These are phyloP conservation scores for Talaromyces sp. DNA, from an alignment of 2,329 filamentous ascomycete species.

Conservation along the genomic window DNA sequence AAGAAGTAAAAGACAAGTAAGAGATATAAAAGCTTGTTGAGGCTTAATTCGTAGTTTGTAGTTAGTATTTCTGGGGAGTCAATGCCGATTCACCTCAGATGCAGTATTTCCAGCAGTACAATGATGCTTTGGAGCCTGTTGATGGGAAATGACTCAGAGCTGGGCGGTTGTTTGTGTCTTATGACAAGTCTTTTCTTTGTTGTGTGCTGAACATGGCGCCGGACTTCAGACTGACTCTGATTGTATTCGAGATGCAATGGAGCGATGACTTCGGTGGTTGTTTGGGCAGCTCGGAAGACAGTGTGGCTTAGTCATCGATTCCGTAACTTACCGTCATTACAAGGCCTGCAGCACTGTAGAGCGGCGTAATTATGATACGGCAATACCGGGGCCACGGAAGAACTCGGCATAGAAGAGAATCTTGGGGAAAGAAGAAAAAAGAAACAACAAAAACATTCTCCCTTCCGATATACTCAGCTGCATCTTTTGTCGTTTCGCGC, in stretches of 20 bases:
- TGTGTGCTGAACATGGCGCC: no score
- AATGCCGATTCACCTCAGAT: neutral
- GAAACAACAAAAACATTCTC: neutral
- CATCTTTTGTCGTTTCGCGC: neutral
- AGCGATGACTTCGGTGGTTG: neutral
- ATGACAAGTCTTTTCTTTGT: neutral
- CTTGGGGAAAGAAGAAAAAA: neutral
- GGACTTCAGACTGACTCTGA: no score
- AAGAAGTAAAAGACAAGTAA: neutral
- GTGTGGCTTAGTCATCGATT: neutral
- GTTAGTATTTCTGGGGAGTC: no score
- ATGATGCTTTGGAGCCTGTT: neutral
- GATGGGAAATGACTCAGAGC: neutral
- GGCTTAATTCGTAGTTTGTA: neutral
- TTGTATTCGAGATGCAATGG: no score
- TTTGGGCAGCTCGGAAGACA: neutral
- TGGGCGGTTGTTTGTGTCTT: neutral
- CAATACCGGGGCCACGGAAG: constrained; percentile 1
- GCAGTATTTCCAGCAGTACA: neutral
- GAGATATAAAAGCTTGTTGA: neutral
- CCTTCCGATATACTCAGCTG: neutral
- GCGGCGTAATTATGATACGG: neutral
- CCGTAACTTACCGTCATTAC: neutral
- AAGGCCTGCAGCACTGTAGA: no score
- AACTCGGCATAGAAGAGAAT: neutral